Evolutionary conservation across 192 early-diverging fungal genomes (phyloP).

Genomic region (Lobosporangium transversale): DNA sequence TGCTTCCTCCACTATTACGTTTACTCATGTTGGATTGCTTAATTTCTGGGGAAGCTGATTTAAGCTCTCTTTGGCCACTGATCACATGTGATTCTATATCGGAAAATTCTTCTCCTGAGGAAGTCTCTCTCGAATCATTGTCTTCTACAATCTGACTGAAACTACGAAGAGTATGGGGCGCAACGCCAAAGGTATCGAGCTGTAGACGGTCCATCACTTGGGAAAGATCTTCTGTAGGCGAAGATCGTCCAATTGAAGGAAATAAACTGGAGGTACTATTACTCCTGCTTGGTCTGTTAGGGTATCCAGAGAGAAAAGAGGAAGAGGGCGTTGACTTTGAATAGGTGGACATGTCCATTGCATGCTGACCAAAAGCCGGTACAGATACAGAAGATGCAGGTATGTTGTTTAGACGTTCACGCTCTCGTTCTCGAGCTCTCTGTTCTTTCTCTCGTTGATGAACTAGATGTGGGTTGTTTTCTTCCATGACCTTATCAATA

Average conservation of each 20-base stretch:
- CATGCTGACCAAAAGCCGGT: background rate
- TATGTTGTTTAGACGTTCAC: background rate
- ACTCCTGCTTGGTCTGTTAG: constrained; percentile 22
- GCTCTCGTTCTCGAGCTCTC: constrained; percentile 27
- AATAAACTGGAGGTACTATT: constrained; percentile 19
- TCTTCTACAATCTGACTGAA: constrained; percentile 45
- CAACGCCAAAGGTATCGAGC: constrained; percentile 41
- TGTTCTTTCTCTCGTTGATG: constrained; percentile 37
- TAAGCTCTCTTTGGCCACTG: too few relatives aligned
- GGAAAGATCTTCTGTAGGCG: constrained; percentile 36
- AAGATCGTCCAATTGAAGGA: background rate
- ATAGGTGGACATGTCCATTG: constrained; percentile 4
- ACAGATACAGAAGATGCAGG: constrained; percentile 10
- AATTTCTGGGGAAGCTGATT: background rate
- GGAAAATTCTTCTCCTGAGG: constrained; percentile 30
- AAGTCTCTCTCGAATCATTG: constrained; percentile 31
- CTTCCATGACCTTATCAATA: constrained; percentile 47
- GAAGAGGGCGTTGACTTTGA: constrained; percentile 31
- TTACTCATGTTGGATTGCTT: constrained; percentile 5
- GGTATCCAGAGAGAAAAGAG: constrained; percentile 10
- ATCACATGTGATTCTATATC: background rate
- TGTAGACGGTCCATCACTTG: constrained; percentile 42
- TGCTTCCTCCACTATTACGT: constrained; percentile 5
- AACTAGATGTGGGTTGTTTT: constrained; percentile 38
- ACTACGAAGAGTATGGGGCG: constrained; percentile 33